Percentiles rank a stretch among this genome's conserved stretches.
Evolutionary conservation across 2,329 filamentous ascomycete genomes (phyloP).

Genomic region (Calonectria multiphialidica): DNA sequence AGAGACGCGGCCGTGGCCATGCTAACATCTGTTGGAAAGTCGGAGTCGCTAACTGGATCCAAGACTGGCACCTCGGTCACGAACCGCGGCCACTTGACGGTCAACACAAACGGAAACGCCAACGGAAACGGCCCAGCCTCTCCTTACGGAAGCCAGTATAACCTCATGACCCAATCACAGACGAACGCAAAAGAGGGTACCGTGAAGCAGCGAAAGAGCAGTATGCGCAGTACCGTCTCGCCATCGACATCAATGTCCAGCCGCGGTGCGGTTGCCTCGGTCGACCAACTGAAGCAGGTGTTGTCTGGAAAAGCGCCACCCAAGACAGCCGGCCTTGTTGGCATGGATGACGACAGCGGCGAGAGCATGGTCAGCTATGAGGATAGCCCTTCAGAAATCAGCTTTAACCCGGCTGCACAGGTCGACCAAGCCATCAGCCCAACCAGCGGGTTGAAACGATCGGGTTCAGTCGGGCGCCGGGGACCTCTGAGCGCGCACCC

Average conservation of each 20-base stretch:
- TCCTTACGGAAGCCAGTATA: conserved; percentile 63
- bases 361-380: conserved; percentile 82
- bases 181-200: conserved; percentile 50
- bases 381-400: conserved; percentile 74
- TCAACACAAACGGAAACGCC: conserved; percentile 58
- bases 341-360: conserved; percentile 65
- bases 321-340: conserved; percentile 51
- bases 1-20: conserved; percentile 78
- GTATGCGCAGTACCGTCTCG: conserved; percentile 64
- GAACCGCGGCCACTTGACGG: conserved; percentile 67
- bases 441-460: conserved; percentile 45
- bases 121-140: conserved; percentile 56
- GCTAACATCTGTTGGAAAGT: conserved; percentile 76
- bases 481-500: conserved; percentile 61
- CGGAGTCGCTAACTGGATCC: conserved; percentile 82
- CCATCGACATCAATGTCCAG: conserved; percentile 57
- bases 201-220: conserved; percentile 64
- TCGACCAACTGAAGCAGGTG: conserved; percentile 74
- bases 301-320: conserved; percentile 63
- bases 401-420: conserved; percentile 61
- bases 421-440: conserved; percentile 47
- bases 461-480: conserved; percentile 51
- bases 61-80: conserved; percentile 71
- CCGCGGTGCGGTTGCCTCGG: conserved; percentile 67
- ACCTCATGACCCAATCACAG: conserved; percentile 62